phyloP scores from a whole-genome alignment of 2,329 filamentous ascomycete genomes.

The Botrytis paeoniae region DNA sequence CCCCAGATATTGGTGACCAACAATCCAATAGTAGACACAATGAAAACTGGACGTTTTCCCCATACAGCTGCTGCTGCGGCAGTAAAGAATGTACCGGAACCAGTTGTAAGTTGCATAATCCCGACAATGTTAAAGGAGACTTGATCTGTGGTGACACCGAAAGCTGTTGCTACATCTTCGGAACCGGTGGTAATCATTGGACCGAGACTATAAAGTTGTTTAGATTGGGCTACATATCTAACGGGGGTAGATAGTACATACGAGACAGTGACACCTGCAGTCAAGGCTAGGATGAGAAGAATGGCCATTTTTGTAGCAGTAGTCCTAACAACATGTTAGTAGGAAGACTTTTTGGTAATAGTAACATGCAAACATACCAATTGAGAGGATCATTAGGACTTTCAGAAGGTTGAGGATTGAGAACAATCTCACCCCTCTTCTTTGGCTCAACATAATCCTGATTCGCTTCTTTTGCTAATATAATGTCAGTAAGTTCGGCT shows the following conservation, averaged over 20 bases:
- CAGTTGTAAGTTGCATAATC: slow-evolving; percentile 42
- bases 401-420: slow-evolving; percentile 51
- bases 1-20: slow-evolving; percentile 42
- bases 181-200: slow-evolving; percentile 44
- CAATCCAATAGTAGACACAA: slow-evolving; percentile 38
- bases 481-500: slow-evolving; percentile 10
- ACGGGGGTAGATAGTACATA: slow-evolving; percentile 25
- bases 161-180: slow-evolving; percentile 38
- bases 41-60: slow-evolving; percentile 34
- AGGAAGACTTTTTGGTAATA: slow-evolving; percentile 29
- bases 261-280: slow-evolving; percentile 34
- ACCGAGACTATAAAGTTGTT: slow-evolving; percentile 36
- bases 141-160: slow-evolving; percentile 40
- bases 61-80: slow-evolving; percentile 41
- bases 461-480: slow-evolving; percentile 25
- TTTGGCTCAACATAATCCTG: slow-evolving; percentile 38
- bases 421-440: slow-evolving; percentile 46
- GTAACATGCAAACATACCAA: slow-evolving; percentile 39
- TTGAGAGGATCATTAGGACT: slow-evolving; percentile 54
- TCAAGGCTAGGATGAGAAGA: slow-evolving; percentile 31
- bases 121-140: slow-evolving; percentile 39
- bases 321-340: slow-evolving; percentile 14
- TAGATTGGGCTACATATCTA: slow-evolving; percentile 18
- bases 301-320: slow-evolving; percentile 32
- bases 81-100: slow-evolving; percentile 43